Evolutionary conservation across 2,329 filamentous ascomycete genomes (phyloP).

Genomic region (Colletotrichum sansevieriae): DNA sequence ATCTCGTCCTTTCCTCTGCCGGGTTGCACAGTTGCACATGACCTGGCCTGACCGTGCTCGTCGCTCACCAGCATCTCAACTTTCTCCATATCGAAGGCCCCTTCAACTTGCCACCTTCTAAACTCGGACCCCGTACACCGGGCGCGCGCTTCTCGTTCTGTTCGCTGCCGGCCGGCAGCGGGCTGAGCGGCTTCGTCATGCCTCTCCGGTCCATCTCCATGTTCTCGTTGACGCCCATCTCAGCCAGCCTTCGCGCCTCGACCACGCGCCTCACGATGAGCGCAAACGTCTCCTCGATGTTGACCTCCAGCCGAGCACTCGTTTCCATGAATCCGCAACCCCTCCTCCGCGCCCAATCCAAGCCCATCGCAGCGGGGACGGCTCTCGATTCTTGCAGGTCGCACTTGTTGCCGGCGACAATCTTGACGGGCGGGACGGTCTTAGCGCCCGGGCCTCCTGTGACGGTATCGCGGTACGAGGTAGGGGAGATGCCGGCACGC

Average conservation of each 20-base stretch:
- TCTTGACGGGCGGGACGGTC: slow-evolving; percentile 80
- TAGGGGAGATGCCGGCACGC: slow-evolving; percentile 54
- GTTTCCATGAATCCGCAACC: slow-evolving; percentile 93
- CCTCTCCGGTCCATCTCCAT: slow-evolving; percentile 62
- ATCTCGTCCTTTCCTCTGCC: too few species aligned
- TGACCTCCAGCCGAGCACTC: slow-evolving; percentile 84
- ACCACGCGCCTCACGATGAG: slow-evolving; percentile 73
- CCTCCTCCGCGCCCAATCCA: slow-evolving; percentile 81
- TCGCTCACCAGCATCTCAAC: slow-evolving; percentile 66
- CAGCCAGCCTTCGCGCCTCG: slow-evolving; percentile 66
- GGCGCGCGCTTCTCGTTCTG: slow-evolving; percentile 60
- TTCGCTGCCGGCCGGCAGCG: slow-evolving; percentile 56
- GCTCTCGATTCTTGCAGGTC: slow-evolving; percentile 78
- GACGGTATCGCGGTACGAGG: slow-evolving; percentile 47
- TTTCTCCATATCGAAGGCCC: slow-evolving; percentile 67
- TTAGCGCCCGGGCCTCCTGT: slow-evolving; percentile 56
- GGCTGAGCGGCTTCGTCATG: slow-evolving; percentile 70
- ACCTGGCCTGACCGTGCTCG: background rate
- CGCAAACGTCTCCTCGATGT: slow-evolving; percentile 91
- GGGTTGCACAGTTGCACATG: too few species aligned
- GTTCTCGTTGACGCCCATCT: slow-evolving; percentile 59
- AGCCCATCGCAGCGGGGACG: slow-evolving; percentile 76
- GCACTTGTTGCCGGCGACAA: slow-evolving; percentile 89
- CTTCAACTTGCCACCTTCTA: slow-evolving; percentile 58
- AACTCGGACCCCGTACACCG: slow-evolving; percentile 58